Base-by-base conservation (phyloP, 169 alveolate genomes). In the Plasmodium gaboni region DNA sequence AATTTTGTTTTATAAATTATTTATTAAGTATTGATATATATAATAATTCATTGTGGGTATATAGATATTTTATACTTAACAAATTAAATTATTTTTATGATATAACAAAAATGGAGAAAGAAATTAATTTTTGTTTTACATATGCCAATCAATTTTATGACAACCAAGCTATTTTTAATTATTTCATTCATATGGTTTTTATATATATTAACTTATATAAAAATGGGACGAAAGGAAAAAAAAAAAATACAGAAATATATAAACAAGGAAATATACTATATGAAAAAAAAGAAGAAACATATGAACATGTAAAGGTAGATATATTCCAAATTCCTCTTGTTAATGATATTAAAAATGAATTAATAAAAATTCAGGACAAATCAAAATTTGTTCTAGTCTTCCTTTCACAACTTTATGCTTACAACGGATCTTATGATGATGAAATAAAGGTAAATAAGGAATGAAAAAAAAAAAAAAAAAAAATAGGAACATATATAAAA, bases 11-110 rank as follows among this genome's bases (percentile, higher is more conserved):
- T 12, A 69, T 85, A 4, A 85, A 85, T 59, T 85, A 32, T 85
- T 85, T 85, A 57, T 85, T 85, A 70, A 69, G 60, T 69, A 42
- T 59, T 44, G 91, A 85, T 72, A 85, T 85, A 42, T 85, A 85
- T 61, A 85, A 85, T 38, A 85, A 85, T 63, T 85, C 91, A 6
- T 73, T 85, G 15, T 85, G 91, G 91, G 91, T 85, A 24, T 85
- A 85, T 51, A 68, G 91, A 59, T 59, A 85, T 70, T 85, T 85
- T 85, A 59, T 85, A 12, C 32, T 85, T 48, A 53, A 44, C 22
- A 85, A 85, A 85, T 69, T 85, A 63, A 68, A 70, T 28, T 71
- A 85, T 61, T 55, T 72, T n/a, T 44, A 63, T 24, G 17, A 69
- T 28, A 46, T 44, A 85, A 24, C 17, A 5, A 70, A 55, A 57